These are phyloP conservation scores for Termitomyces titanicus DNA, from an alignment of 768 basidiomycete species.

Conservation along the genomic window DNA sequence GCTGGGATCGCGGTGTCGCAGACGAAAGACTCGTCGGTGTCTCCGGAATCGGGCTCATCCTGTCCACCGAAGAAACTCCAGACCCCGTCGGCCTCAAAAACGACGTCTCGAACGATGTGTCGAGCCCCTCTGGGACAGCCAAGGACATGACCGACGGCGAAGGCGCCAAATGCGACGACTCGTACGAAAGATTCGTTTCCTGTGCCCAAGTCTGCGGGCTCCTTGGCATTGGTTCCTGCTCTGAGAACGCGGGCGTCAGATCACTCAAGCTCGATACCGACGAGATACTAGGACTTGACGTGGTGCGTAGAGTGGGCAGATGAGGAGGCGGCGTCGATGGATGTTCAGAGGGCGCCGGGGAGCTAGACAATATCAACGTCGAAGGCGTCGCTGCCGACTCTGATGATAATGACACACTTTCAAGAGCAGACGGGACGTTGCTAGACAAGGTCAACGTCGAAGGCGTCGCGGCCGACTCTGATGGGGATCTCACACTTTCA, in stretches of 20 bases:
- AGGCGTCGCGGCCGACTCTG: constrained; percentile 17
- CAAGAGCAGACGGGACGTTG: constrained; percentile 9
- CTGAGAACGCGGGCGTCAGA: constrained; percentile 38
- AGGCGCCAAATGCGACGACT: constrained; percentile 70
- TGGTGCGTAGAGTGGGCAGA: background rate
- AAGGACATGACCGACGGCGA: constrained; percentile 60
- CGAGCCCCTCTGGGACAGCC: constrained; percentile 55
- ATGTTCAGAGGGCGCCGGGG: constrained; percentile 19
- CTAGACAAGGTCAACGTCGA: constrained; percentile 18
- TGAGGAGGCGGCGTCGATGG: constrained; percentile 16
- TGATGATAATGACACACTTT: constrained; percentile 9
- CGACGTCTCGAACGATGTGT: constrained; percentile 72
- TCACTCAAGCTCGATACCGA: constrained; percentile 35
- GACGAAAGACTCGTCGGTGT: constrained; percentile 29
- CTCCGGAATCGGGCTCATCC: constrained; percentile 43
- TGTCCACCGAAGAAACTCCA: constrained; percentile 37
- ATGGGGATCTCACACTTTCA: constrained; percentile 10
- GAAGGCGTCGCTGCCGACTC: constrained; percentile 20
- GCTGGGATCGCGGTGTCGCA: constrained; percentile 26
- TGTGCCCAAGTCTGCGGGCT: constrained; percentile 51
- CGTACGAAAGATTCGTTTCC: constrained; percentile 68
- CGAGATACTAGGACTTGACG: constrained; percentile 19
- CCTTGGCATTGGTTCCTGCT: constrained; percentile 30
- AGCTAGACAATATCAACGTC: constrained; percentile 16
- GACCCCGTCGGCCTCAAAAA: constrained; percentile 62